Percentiles rank a stretch among this genome's conserved stretches.
phyloP scores from a whole-genome alignment of 2,329 filamentous ascomycete species.

The Phyllosticta citribraziliensis region DNA sequence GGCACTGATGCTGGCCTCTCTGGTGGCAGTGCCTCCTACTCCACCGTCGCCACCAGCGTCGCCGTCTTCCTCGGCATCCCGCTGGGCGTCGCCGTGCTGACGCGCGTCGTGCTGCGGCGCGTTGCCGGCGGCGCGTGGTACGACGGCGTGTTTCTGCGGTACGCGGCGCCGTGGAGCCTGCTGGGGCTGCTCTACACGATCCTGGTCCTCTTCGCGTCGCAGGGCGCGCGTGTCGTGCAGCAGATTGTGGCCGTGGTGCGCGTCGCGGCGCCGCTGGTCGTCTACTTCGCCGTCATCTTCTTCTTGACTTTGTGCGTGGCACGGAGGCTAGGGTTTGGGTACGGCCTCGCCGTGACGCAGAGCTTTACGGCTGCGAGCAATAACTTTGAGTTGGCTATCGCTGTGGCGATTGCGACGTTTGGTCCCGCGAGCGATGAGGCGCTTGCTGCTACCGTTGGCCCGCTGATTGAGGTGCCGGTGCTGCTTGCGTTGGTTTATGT shows the following conservation, averaged over 20 bases:
- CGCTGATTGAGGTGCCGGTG: constrained; percentile 79
- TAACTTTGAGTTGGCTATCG: constrained; percentile 87
- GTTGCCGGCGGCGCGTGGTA: constrained; percentile 53
- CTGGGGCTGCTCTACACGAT: constrained; percentile 83
- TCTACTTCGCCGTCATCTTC: constrained; percentile 75
- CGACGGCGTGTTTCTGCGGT: constrained; percentile 58
- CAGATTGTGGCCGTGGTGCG: constrained; percentile 77
- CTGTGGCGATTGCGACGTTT: constrained; percentile 73
- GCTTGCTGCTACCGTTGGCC: constrained; percentile 67
- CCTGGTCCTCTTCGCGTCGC: constrained; percentile 72
- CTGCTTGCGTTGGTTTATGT: constrained; percentile 68
- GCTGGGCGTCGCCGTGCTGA: constrained; percentile 67
- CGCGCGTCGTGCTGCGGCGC: constrained; percentile 52
- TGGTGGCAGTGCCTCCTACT: constrained; percentile 38
- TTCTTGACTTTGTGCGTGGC: constrained; percentile 54
- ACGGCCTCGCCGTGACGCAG: constrained; percentile 61
- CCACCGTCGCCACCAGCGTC: constrained; percentile 66
- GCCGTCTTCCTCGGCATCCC: constrained; percentile 71
- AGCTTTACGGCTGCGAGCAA: constrained; percentile 87
- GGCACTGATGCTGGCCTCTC: too few species aligned
- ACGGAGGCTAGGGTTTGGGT: constrained; percentile 61
- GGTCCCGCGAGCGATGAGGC: constrained; percentile 71
- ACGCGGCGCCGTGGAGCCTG: constrained; percentile 62
- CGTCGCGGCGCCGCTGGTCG: constrained; percentile 68
- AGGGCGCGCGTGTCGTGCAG: constrained; percentile 65